phyloP scores from a whole-genome alignment of 2,329 filamentous ascomycete genomes.

The Paramyrothecium sp. region DNA sequence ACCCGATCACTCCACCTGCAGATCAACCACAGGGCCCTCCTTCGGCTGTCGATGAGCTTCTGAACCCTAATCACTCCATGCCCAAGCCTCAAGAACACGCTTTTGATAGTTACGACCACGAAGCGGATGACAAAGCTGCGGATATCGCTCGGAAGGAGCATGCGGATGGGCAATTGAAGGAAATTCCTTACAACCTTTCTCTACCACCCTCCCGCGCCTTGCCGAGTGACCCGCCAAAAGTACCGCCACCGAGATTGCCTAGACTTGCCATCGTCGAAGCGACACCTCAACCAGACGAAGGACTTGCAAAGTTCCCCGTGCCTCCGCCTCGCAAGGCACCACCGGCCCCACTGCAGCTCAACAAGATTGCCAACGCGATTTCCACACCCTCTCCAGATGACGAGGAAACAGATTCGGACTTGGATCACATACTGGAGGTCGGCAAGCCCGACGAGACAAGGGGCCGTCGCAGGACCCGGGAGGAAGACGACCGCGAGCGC shows the following conservation, averaged over 20 bases:
- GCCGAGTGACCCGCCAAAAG: slow-evolving; percentile 49
- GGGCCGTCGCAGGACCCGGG: slow-evolving; percentile 79
- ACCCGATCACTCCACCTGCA: slow-evolving; percentile 63
- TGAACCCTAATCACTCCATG: slow-evolving; percentile 59
- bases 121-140: slow-evolving; percentile 48
- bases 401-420: slow-evolving; percentile 74
- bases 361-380: slow-evolving; percentile 19
- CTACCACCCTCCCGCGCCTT: slow-evolving; percentile 57
- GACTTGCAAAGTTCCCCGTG: slow-evolving; percentile 50
- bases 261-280: slow-evolving; percentile 40
- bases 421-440: slow-evolving; percentile 73
- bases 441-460: slow-evolving; percentile 63
- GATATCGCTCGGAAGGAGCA: slow-evolving; percentile 44
- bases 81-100: slow-evolving; percentile 61
- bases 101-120: slow-evolving; percentile 53
- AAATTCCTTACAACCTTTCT: slow-evolving; percentile 48
- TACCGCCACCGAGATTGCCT: slow-evolving; percentile 51
- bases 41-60: slow-evolving; percentile 47
- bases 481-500: slow-evolving; percentile 80
- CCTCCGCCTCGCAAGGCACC: slow-evolving; percentile 76
- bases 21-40: slow-evolving; percentile 40
- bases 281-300: slow-evolving; percentile 42
- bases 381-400: slow-evolving; percentile 43
- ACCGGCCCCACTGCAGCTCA: slow-evolving; percentile 77
- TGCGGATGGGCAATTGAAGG: slow-evolving; percentile 38